Evolutionary conservation across 2,329 filamentous ascomycete genomes (phyloP), one percentile per base, ranked within the genome.

Genomic region (Ascochyta koolunga): DNA sequence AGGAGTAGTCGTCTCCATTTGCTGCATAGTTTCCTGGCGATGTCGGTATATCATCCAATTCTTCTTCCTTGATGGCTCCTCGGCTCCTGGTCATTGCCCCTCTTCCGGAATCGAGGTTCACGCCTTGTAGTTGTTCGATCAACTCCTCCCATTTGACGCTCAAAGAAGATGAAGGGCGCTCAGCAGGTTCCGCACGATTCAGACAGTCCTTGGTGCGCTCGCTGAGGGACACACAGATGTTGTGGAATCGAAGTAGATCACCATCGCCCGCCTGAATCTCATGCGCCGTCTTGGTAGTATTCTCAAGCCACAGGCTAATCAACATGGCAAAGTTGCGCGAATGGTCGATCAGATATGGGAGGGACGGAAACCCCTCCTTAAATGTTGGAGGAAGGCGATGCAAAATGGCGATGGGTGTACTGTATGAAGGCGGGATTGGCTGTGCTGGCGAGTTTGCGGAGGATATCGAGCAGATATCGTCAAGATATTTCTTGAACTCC

Each of bases 331-430:
- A 92, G 64, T 90, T 93, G 57, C 91, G 86, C 7, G 92, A 86
- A 59, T 93, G 88, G 64, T 99, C 95, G 58, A 99, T 90, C 4
- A 99, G 83, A 71, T 96, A 97, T 0, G 95, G 95, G 13, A 99
- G 80, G 39, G 90, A 95, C 0, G 93, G 93, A 66, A 97, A 96
- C 0, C 95, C 95, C 77, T 99, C 95, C 50, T 91, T 86, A 8
- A 90, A 91, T 0, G 88, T 88, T 9, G 88, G 86, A 7, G 91
- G 89, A 13, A 98, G 78, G 0, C 95, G 89, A 37, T 88, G 87
- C 36, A 96, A 83, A 58, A 99, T 98, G 9, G 93, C 92, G 49
- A 95, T 86, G 0, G 95, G 95, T 0, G 95, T 97, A 42, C 90
- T 93, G 76, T 98, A 99, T 2, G 90, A 91, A 1, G 92, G 89